Evolutionary conservation across 164 flowering plant species (phyloP).

Genomic region (Brasenia schreberi): DNA sequence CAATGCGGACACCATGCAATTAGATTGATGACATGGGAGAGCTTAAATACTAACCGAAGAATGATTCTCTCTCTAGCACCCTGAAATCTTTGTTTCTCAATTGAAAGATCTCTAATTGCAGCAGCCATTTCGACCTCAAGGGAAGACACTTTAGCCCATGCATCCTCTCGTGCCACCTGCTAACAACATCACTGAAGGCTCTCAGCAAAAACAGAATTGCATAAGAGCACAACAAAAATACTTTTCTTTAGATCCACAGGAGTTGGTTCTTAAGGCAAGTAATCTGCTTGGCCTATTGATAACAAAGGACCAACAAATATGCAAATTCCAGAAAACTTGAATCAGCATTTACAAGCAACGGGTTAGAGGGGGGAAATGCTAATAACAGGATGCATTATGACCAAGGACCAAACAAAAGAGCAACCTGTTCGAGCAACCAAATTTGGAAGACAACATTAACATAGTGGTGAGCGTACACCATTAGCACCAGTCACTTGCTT

Average conservation of each 20-base stretch:
- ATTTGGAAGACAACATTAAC: no score
- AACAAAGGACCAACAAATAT: no score
- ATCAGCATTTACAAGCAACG: no score
- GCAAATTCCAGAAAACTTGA: no score
- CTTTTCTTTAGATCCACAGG: no score
- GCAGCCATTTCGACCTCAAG: conserved; percentile 88
- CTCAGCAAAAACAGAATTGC: conserved; percentile 36
- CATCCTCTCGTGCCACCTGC: conserved; percentile 99
- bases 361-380: no score
- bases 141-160: conserved; percentile 90
- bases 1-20: not conserved
- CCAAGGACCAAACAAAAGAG: no score
- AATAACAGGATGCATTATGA: no score
- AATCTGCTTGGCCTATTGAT: no score
- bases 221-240: not conserved
- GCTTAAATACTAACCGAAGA: conserved; percentile 50
- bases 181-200: conserved; percentile 40
- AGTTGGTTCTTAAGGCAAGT: not conserved
- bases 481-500: no score
- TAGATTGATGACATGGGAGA: not conserved
- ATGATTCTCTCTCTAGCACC: conserved; percentile 93
- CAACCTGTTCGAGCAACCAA: no score
- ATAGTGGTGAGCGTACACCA: no score
- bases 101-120: conserved; percentile 81
- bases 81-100: conserved; percentile 71